These are phyloP conservation scores for Apiospora aurea DNA, from an alignment of 2,329 filamentous ascomycete genomes.

Conservation along the genomic window DNA sequence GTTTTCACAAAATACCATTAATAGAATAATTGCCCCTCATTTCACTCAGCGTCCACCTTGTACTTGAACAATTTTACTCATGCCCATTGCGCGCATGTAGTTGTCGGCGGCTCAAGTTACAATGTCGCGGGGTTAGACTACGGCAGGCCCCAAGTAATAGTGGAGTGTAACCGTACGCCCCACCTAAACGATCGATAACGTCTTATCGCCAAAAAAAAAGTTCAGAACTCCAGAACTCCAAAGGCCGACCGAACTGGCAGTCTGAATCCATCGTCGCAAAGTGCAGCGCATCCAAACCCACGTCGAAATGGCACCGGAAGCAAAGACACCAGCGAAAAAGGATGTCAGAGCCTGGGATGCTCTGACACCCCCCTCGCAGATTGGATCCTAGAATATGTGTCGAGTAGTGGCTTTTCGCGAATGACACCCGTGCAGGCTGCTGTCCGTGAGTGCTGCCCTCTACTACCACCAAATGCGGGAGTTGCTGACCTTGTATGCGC, in stretches of 20 bases:
- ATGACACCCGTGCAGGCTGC: constrained; percentile 97
- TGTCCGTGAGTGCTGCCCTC: constrained; percentile 47
- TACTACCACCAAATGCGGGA: constrained; percentile 78
- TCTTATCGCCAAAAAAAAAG: constrained; percentile 19
- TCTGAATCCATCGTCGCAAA: not conserved
- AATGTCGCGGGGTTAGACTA: not conserved
- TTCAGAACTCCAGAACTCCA: not conserved
- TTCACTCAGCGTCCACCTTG: too few relatives aligned
- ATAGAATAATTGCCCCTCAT: too few relatives aligned
- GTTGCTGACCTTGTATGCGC: not conserved
- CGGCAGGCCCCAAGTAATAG: not conserved
- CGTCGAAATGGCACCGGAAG: constrained; percentile 43
- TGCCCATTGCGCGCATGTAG: too few relatives aligned
- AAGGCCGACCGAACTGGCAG: not conserved
- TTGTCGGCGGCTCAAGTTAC: not conserved
- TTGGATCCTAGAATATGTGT: constrained; percentile 87
- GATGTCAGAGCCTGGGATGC: constrained; percentile 69
- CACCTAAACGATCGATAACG: constrained; percentile 2
- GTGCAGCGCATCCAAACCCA: not conserved
- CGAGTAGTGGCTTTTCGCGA: constrained; percentile 82
- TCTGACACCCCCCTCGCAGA: constrained; percentile 74
- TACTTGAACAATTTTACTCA: too few relatives aligned
- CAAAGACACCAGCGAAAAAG: constrained; percentile 47
- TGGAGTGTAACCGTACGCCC: not conserved
- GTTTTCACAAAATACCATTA: too few relatives aligned